These are phyloP conservation scores for Beta vulgaris DNA, from an alignment of 148 eudicot genomes.

Conservation along the genomic window DNA sequence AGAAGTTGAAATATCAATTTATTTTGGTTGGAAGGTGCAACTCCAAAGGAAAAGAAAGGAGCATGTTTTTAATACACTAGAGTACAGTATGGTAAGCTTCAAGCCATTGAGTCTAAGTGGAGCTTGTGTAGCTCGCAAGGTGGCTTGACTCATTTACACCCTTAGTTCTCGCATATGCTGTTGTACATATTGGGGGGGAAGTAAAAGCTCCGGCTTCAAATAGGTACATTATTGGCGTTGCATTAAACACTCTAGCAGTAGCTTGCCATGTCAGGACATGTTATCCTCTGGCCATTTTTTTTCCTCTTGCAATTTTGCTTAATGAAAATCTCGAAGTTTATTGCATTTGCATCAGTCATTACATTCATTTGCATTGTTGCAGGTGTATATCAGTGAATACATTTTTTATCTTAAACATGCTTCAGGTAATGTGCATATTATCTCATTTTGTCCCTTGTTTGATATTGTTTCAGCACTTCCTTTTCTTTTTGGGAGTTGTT, in stretches of 20 bases:
- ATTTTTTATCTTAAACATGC: conserved; percentile 81
- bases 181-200: not conserved
- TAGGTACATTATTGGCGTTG: not conserved
- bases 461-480: not conserved
- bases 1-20: no score
- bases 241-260: not conserved
- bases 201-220: not conserved
- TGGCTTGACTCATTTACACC: not conserved
- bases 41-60: no score
- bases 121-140: not conserved
- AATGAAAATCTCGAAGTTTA: not conserved
- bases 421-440: conserved; percentile 53
- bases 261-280: conserved; percentile 10
- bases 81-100: no score
- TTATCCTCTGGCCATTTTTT: not conserved
- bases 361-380: conserved; percentile 33
- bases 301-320: conserved; percentile 12
- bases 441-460: not conserved
- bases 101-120: not conserved
- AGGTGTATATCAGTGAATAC: conserved; percentile 89
- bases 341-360: not conserved
- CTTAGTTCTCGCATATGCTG: not conserved
- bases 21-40: no score
- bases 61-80: no score
- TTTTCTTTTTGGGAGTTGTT: not conserved